These are phyloP conservation scores for Yarrowia keelungensis DNA, from an alignment of 805 yeast species.

Conservation along the genomic window DNA sequence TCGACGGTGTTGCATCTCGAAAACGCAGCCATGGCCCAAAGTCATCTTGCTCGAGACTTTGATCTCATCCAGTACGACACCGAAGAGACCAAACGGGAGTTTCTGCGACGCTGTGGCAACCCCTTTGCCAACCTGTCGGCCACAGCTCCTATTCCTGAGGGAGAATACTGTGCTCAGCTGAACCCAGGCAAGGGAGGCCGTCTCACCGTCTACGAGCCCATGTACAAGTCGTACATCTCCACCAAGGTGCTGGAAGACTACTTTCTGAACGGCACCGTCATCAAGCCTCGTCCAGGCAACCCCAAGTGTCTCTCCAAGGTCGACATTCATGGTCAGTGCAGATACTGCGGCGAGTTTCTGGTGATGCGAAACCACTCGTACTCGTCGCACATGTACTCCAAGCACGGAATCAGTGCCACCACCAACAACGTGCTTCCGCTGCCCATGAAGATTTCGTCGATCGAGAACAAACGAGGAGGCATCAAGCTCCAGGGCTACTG, in stretches of 20 bases:
- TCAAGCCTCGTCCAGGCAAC: slow-evolving; percentile 14
- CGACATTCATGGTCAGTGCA: slow-evolving; percentile 27
- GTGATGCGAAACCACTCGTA: slow-evolving; percentile 39
- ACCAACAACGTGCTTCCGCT: slow-evolving; percentile 34
- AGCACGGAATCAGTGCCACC: slow-evolving; percentile 32
- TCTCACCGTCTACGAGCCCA: slow-evolving; percentile 23
- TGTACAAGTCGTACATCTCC: slow-evolving; percentile 33
- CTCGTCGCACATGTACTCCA: slow-evolving; percentile 37
- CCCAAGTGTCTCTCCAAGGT: slow-evolving; percentile 22
- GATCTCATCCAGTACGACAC: slow-evolving; percentile 17
- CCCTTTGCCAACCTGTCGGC: slow-evolving; percentile 22
- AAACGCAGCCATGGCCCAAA: slow-evolving; percentile 4
- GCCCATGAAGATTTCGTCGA: slow-evolving; percentile 7
- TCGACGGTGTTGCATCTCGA: not conserved
- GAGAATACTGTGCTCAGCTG: slow-evolving; percentile 5
- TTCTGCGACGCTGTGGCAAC: slow-evolving; percentile 25
- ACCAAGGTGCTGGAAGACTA: slow-evolving; percentile 21
- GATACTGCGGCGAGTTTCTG: slow-evolving; percentile 36
- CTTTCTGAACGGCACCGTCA: not conserved
- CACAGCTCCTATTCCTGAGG: slow-evolving; percentile 1
- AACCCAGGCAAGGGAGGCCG: slow-evolving; percentile 18
- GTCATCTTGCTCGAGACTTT: slow-evolving; percentile 10
- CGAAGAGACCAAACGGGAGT: slow-evolving; percentile 5
- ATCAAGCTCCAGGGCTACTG: slow-evolving; percentile 34
- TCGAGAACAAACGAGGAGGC: not conserved